Conservation (phyloP, 768 basidiomycete species). For the Hygrocybe coccinea region DNA sequence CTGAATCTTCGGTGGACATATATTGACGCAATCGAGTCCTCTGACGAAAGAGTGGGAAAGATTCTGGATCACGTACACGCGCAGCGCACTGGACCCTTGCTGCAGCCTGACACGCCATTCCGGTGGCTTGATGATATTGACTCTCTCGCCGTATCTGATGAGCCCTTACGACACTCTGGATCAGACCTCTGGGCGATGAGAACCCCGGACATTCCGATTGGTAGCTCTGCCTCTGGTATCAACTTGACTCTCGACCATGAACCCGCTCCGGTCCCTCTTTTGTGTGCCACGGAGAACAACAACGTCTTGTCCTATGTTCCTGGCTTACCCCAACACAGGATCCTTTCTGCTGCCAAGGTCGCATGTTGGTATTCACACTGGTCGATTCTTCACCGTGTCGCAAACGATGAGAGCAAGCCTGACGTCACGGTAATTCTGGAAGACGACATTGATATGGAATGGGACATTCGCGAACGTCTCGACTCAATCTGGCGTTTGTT, state of each 20-base stretch:
- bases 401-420: conserved; percentile 22
- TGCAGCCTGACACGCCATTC: conserved; percentile 15
- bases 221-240: too few relatives aligned
- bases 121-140: conserved; percentile 40
- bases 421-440: conserved; percentile 58
- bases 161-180: conserved; percentile 25
- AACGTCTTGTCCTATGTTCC: conserved; percentile 32
- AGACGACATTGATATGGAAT: conserved; percentile 78
- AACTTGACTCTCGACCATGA: background rate
- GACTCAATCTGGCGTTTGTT: conserved; percentile 45
- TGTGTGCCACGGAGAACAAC: conserved; percentile 43
- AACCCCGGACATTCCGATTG: background rate
- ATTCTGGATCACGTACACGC: conserved; percentile 42
- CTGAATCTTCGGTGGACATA: conserved; percentile 53
- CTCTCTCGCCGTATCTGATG: conserved; percentile 18
- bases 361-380: conserved; percentile 74
- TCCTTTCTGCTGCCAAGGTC: conserved; percentile 55
- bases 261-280: conserved; percentile 24
- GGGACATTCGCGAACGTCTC: conserved; percentile 44
- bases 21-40: conserved; percentile 43
- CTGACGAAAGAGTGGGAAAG: conserved; percentile 33
- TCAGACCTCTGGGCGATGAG: conserved; percentile 14
- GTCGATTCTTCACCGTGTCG: conserved; percentile 44
- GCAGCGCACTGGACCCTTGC: conserved; percentile 21
- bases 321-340: conserved; percentile 39